Evolutionary conservation across 1,284 basidiomycete species (phyloP), one percentile per base, ranked within the genome.

Genomic region (Ganoderma multipileum): DNA sequence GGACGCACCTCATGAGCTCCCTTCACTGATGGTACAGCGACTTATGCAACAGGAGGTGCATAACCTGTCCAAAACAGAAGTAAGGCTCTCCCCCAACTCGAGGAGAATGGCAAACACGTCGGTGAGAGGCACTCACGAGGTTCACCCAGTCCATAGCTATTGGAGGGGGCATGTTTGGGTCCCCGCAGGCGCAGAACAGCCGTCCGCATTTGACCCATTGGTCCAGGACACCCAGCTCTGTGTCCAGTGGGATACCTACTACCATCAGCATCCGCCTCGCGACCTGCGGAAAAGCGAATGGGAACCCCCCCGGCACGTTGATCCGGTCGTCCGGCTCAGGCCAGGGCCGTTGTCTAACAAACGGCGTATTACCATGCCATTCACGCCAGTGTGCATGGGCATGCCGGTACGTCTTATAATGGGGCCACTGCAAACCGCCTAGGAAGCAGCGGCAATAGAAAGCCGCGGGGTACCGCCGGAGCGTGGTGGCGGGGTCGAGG

Each of bases 151-250:
- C 44, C 14, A 64, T 26, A 6, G 39, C 61, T 14, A 23, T 30
- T 16, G 61, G 57, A 14, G 23, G 61, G 14, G 44, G 64, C 28
- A 69, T 36, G 14, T n/a, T 18, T 9, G 68, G 68, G 33, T 66
- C 33, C 8, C 33, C 33, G 33, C 33, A 33, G 3, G 33, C 8
- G 33, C 33, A 33, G 33, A 33, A 33, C 33, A 33, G 33, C 33
- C 33, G 8, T 33, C 33, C 33, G 33, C 33, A 33, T 33, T 33
- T 33, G 33, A 33, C 33, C 33, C 33, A 33, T 8, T 33, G 0
- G 33, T 33, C 33, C 33, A 33, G 33, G 33, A 33, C 33, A 33
- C 33, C 33, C 33, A 33, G 33, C 33, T 33, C 33, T 33, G 33
- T 33, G 8, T 33, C 8, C 33, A 33, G 8, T 33, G 33, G 33